Percentiles rank a stretch among this genome's conserved stretches.
These are phyloP conservation scores for Amphibolis antarctica DNA, from an alignment of 106 monocot genomes.

Conservation along the genomic window DNA sequence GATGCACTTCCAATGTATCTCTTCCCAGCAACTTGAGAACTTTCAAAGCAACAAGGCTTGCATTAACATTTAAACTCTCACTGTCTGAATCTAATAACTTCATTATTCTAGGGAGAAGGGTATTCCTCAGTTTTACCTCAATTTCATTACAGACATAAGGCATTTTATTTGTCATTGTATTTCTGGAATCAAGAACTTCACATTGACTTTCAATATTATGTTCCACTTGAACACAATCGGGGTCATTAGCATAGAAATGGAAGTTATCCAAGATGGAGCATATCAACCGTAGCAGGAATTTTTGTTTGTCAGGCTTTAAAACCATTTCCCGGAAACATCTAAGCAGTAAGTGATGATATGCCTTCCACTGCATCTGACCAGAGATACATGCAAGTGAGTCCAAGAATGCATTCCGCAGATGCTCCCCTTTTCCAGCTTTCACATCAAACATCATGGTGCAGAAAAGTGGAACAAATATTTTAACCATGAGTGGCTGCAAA, in stretches of 20 bases:
- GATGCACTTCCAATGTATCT: slow-evolving; percentile 62
- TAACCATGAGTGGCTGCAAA: slow-evolving; percentile 15
- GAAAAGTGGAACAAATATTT: slow-evolving; percentile 80
- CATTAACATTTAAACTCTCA: slow-evolving; percentile 66
- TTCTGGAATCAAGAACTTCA: not conserved
- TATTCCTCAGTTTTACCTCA: slow-evolving; percentile 39
- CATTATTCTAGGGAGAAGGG: slow-evolving; percentile 43
- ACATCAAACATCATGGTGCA: slow-evolving; percentile 79
- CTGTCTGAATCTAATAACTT: slow-evolving; percentile 48
- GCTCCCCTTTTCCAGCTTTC: slow-evolving; percentile 75
- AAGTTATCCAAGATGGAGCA: slow-evolving; percentile 65
- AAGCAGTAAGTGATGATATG: slow-evolving; percentile 46
- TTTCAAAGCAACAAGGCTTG: slow-evolving; percentile 69
- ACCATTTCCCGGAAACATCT: slow-evolving; percentile 59
- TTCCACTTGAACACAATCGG: not conserved
- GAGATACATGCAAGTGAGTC: slow-evolving; percentile 70
- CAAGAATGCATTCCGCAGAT: slow-evolving; percentile 60
- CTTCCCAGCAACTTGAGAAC: slow-evolving; percentile 62
- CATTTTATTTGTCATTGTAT: not conserved
- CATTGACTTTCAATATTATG: not conserved
- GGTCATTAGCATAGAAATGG: slow-evolving; percentile 34
- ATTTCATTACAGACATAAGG: slow-evolving; percentile 18
- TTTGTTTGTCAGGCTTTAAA: slow-evolving; percentile 59
- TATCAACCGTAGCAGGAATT: slow-evolving; percentile 58
- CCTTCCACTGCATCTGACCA: slow-evolving; percentile 54